phyloP scores from a whole-genome alignment of 164 flowering plant genomes.

The Vitis amurensis region DNA sequence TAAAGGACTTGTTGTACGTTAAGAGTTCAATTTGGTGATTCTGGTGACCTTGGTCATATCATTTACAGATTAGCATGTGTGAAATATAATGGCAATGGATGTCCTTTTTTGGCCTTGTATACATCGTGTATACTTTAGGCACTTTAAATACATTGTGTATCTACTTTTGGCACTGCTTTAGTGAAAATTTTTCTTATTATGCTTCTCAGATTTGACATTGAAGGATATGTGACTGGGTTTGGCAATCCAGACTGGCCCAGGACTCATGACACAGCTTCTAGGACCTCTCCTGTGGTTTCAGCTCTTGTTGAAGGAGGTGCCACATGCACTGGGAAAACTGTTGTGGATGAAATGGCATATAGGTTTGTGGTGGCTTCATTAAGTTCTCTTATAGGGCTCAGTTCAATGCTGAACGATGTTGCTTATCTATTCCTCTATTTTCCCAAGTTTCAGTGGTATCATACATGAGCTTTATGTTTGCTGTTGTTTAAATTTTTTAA shows the following conservation, averaged over 20 bases:
- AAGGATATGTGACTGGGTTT: conserved; percentile 88
- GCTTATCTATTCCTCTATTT: not conserved
- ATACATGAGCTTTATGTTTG: not conserved
- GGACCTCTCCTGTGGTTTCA: conserved; percentile 62
- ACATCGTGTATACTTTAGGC: too few relatives aligned
- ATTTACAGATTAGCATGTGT: too few relatives aligned
- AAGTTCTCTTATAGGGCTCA: not conserved
- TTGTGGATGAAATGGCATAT: conserved; percentile 78
- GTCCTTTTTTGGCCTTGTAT: too few relatives aligned
- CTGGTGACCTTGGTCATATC: too few relatives aligned
- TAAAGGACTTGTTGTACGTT: too few relatives aligned
- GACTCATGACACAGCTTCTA: conserved; percentile 72
- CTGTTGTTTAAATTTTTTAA: conserved; percentile 2
- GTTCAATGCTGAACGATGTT: not conserved
- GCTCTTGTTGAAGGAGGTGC: conserved; percentile 90
- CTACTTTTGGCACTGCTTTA: not conserved
- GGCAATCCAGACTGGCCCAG: conserved; percentile 88
- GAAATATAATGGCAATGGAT: too few relatives aligned
- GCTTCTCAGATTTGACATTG: conserved; percentile 72
- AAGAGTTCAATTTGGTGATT: too few relatives aligned
- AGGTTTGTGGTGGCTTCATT: conserved; percentile 42
- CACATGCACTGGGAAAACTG: conserved; percentile 82
- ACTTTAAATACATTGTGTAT: not conserved
- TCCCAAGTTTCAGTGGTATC: not conserved
- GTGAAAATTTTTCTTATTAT: conserved; percentile 1